Evolutionary conservation across 2,329 filamentous ascomycete species (phyloP).

Genomic region (Colletotrichum lupini): DNA sequence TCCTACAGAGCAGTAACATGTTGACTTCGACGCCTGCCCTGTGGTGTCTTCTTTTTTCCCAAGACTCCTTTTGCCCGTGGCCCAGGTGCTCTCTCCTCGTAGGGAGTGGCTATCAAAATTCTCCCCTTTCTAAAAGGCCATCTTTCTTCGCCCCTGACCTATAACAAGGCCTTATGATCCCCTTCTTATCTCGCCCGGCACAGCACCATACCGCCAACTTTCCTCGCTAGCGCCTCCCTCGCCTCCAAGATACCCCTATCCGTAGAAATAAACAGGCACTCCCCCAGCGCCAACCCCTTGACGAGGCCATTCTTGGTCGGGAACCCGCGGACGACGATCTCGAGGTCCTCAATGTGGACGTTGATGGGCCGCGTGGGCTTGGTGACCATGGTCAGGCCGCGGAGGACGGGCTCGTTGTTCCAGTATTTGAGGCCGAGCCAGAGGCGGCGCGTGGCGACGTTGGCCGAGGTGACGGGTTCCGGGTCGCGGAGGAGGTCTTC

Average conservation of each 20-base stretch:
- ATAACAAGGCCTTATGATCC: neutral
- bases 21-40: constrained; percentile 1
- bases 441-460: constrained; percentile 79
- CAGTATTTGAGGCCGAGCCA: constrained; percentile 95
- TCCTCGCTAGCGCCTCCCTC: constrained; percentile 83
- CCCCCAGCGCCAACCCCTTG: constrained; percentile 80
- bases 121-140: neutral
- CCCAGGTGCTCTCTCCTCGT: neutral
- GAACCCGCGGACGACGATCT: constrained; percentile 75
- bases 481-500: constrained; percentile 60
- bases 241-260: constrained; percentile 83
- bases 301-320: constrained; percentile 74
- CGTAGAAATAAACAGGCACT: constrained; percentile 84
- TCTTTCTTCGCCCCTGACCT: neutral
- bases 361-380: constrained; percentile 81
- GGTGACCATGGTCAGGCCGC: constrained; percentile 72
- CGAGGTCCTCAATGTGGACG: constrained; percentile 71
- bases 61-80: neutral
- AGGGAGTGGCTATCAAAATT: neutral
- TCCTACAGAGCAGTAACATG: constrained; percentile 3
- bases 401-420: constrained; percentile 83
- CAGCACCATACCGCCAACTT: constrained; percentile 82
- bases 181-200: constrained; percentile 71
- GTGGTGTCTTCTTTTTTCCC: constrained; percentile 4
- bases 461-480: constrained; percentile 72